A percentile compares a stretch with the other conserved stretches of the same genome.
Conservation (phyloP, 495 filamentous ascomycete genomes). For the Penicillium cosmopolitanum region DNA sequence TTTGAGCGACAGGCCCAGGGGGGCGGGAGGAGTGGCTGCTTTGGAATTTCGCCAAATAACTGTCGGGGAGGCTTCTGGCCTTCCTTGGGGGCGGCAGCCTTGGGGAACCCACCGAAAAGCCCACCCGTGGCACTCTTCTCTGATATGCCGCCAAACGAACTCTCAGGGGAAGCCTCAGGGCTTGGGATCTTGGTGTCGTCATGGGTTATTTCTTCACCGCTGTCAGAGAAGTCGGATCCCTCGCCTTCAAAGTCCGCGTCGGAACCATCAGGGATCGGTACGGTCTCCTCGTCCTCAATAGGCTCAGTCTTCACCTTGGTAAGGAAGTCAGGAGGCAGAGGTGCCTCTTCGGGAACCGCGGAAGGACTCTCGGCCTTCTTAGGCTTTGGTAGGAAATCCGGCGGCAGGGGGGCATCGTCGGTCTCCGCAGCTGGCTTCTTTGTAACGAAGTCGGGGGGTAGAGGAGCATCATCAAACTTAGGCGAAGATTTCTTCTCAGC, state of each 20-base stretch:
- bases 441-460: slow-evolving; percentile 32
- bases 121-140: slow-evolving; percentile 44
- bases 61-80: slow-evolving; percentile 32
- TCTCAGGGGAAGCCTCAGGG: slow-evolving; percentile 63
- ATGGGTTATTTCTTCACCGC: slow-evolving; percentile 56
- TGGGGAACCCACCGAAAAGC: slow-evolving; percentile 44
- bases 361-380: slow-evolving; percentile 23
- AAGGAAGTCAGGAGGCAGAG: slow-evolving; percentile 45
- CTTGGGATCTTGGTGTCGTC: slow-evolving; percentile 53
- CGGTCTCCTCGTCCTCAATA: slow-evolving; percentile 30
- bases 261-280: slow-evolving; percentile 33
- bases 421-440: slow-evolving; percentile 37
- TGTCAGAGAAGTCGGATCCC: slow-evolving; percentile 44
- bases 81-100: slow-evolving; percentile 23
- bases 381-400: slow-evolving; percentile 52
- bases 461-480: slow-evolving; percentile 29
- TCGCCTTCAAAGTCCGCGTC: slow-evolving; percentile 34
- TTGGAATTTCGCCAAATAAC: slow-evolving; percentile 70
- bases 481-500: slow-evolving; percentile 41
- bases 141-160: slow-evolving; percentile 61
- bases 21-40: slow-evolving; percentile 59
- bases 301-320: slow-evolving; percentile 31
- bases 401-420: slow-evolving; percentile 61
- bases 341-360: slow-evolving; percentile 31
- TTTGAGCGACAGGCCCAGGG: slow-evolving; percentile 49